Percentiles rank a stretch among this genome's conserved stretches.
Conservation (phyloP, 495 filamentous ascomycete species). For the Penicillium turbatum region DNA sequence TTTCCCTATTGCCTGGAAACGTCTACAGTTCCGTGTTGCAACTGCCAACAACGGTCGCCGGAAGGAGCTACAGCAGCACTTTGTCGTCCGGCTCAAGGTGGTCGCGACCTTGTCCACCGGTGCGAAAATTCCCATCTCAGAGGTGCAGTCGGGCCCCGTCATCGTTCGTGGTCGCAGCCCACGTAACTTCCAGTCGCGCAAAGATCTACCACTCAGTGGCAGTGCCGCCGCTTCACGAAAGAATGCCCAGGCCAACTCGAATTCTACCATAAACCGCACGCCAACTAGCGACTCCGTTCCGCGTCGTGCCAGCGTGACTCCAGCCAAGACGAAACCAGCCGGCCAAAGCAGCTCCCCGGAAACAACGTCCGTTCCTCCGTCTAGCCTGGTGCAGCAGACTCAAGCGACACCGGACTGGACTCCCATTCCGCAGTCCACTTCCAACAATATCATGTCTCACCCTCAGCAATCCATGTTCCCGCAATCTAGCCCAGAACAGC, state of each 20-base stretch:
- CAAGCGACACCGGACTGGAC: conserved; percentile 40
- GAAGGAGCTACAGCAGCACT: conserved; percentile 79
- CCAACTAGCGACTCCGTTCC: conserved; percentile 44
- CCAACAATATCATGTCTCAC: conserved; percentile 25
- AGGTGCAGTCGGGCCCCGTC: conserved; percentile 69
- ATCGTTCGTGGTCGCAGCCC: conserved; percentile 76
- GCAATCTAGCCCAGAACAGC: conserved; percentile 51
- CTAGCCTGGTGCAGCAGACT: conserved; percentile 31
- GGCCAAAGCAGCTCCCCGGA: conserved; percentile 41
- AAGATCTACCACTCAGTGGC: conserved; percentile 69
- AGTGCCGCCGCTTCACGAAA: conserved; percentile 65
- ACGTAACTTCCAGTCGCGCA: conserved; percentile 72
- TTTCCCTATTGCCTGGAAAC: conserved; percentile 85
- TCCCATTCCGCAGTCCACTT: conserved; percentile 30
- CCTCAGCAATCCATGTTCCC: conserved; percentile 44
- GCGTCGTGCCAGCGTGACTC: conserved; percentile 45
- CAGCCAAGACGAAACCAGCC: conserved; percentile 47
- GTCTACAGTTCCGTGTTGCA: conserved; percentile 86
- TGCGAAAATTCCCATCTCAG: conserved; percentile 61
- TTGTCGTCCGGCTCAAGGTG: conserved; percentile 70
- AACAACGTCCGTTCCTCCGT: conserved; percentile 34
- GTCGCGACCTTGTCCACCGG: conserved; percentile 67
- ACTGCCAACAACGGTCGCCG: conserved; percentile 79
- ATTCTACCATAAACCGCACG: conserved; percentile 39
- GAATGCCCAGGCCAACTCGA: conserved; percentile 36